Conservation (phyloP, 179 eudicot genomes). For the Silene noctiflora region DNA sequence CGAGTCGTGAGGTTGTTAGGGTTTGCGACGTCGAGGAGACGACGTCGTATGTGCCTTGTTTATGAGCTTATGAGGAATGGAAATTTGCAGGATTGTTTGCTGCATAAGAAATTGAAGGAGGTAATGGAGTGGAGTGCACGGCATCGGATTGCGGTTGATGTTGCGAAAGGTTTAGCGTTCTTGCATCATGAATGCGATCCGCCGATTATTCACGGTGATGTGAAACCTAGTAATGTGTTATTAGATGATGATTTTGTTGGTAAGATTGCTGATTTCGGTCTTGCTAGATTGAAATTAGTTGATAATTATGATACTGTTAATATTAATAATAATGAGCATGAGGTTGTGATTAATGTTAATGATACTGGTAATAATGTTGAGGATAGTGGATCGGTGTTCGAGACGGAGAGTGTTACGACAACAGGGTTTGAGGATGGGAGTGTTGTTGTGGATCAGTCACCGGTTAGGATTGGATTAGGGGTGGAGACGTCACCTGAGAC, state of each 20-base stretch:
- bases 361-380: conserved; percentile 18
- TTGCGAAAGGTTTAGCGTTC: conserved; percentile 65
- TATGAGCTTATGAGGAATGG: conserved; percentile 82
- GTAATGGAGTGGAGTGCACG: conserved; percentile 56
- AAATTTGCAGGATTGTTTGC: conserved; percentile 77
- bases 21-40: conserved; percentile 53
- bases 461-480: conserved; percentile 38
- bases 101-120: conserved; percentile 47
- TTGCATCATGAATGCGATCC: conserved; percentile 70
- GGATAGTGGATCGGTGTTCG: conserved; percentile 49
- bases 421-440: conserved; percentile 55
- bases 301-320: conserved; percentile 25
- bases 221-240: conserved; percentile 83
- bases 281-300: conserved; percentile 65
- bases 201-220: conserved; percentile 79
- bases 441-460: conserved; percentile 48
- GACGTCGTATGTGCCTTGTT: conserved; percentile 66
- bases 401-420: conserved; percentile 67
- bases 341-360: conserved; percentile 23
- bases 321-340: conserved; percentile 1
- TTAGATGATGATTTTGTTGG: conserved; percentile 57
- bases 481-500: conserved; percentile 46
- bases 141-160: conserved; percentile 46
- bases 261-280: conserved; percentile 82
- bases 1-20: conserved; percentile 56